phyloP scores from a whole-genome alignment of 805 yeast species.

The Lipomyces orientalis region DNA sequence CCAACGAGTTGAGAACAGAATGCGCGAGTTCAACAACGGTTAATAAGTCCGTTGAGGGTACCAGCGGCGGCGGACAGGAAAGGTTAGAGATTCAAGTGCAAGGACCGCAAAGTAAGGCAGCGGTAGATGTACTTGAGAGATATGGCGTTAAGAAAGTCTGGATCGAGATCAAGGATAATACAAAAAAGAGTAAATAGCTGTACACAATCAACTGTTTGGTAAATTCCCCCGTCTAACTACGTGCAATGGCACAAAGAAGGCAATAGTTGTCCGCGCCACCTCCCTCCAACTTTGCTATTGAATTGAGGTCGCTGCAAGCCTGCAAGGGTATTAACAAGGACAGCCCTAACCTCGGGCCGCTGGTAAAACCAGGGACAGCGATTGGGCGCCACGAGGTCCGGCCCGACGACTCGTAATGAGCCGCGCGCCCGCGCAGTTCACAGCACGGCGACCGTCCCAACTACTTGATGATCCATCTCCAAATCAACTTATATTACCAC shows the following conservation, averaged over 20 bases:
- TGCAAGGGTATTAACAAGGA: too few relatives aligned
- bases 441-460: not conserved
- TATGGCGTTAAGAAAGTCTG: slow-evolving; percentile 69
- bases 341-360: not conserved
- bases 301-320: too few relatives aligned
- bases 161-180: slow-evolving; percentile 63
- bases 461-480: not conserved
- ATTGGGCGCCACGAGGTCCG: not conserved
- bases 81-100: slow-evolving; percentile 81
- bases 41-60: slow-evolving; percentile 39
- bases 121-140: slow-evolving; percentile 62
- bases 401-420: not conserved
- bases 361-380: not conserved
- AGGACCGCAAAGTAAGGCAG: slow-evolving; percentile 79
- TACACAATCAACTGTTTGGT: not conserved
- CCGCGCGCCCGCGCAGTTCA: not conserved
- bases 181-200: slow-evolving; percentile 21
- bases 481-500: not conserved
- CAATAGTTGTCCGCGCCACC: too few relatives aligned
- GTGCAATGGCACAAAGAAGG: not conserved
- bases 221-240: too few relatives aligned
- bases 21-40: slow-evolving; percentile 91
- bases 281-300: too few relatives aligned
- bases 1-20: slow-evolving; percentile 70
- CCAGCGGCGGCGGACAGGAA: slow-evolving; percentile 53